These are phyloP conservation scores for Peronospora destructor DNA, from an alignment of 352 stramenopile species.

Conservation along the genomic window DNA sequence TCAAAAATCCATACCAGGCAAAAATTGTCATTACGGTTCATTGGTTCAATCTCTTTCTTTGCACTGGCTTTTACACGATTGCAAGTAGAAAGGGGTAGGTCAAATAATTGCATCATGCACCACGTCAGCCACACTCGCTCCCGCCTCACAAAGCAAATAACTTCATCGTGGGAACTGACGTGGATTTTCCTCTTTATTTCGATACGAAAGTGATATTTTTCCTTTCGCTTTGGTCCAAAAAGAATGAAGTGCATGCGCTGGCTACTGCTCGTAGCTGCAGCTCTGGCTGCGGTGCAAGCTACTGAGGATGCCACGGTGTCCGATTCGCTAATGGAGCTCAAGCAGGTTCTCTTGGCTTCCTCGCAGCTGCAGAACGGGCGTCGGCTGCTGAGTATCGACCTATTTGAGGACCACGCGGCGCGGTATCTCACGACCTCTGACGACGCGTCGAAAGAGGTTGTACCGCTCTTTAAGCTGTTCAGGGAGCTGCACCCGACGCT, in stretches of 20 bases:
- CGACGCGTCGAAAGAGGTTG: slow-evolving; percentile 35
- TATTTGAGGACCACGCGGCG: slow-evolving; percentile 39
- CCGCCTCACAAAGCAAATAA: slow-evolving; percentile 13
- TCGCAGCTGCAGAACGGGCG: slow-evolving; percentile 18
- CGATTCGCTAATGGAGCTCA: slow-evolving; percentile 16
- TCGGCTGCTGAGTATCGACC: slow-evolving; percentile 21
- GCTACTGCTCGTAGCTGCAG: slow-evolving; percentile 24
- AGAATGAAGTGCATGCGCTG: slow-evolving; percentile 30
- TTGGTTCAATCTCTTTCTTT: slow-evolving; percentile 8
- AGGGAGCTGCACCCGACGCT: slow-evolving; percentile 39
- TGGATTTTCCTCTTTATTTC: not conserved
- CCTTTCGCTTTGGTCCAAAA: slow-evolving; percentile 5
- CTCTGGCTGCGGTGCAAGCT: slow-evolving; percentile 18
- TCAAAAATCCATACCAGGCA: not conserved
- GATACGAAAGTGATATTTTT: not conserved
- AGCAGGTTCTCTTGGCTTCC: slow-evolving; percentile 22
- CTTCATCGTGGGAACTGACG: slow-evolving; percentile 3
- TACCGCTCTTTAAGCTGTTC: slow-evolving; percentile 62
- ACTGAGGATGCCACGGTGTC: not conserved
- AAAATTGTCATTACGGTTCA: slow-evolving; percentile 11
- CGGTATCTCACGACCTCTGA: slow-evolving; percentile 32
- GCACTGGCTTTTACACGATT: slow-evolving; percentile 9
- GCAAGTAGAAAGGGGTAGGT: slow-evolving; percentile 13
- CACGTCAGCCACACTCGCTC: slow-evolving; percentile 17
- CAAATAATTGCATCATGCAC: slow-evolving; percentile 6